A percentile compares a stretch with the other conserved stretches of the same genome.
These are phyloP conservation scores for Ceratocystiopsis minuta DNA, from an alignment of 2,329 filamentous ascomycete species.

Conservation along the genomic window DNA sequence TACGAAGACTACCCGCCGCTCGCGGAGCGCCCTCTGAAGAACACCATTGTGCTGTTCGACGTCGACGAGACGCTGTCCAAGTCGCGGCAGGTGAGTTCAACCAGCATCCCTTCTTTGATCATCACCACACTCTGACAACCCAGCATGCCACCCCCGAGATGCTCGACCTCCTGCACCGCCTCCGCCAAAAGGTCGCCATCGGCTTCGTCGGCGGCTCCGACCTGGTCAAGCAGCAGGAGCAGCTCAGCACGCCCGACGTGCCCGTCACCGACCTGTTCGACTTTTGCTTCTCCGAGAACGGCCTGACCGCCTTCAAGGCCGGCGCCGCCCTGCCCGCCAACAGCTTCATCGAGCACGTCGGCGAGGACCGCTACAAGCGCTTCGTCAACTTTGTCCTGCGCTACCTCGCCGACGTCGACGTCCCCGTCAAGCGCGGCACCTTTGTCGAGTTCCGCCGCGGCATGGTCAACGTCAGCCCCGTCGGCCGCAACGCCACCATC, in stretches of 20 bases:
- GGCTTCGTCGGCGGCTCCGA: conserved; percentile 89
- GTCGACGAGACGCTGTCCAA: conserved; percentile 85
- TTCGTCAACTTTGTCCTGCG: conserved; percentile 59
- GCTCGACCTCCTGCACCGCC: conserved; percentile 56
- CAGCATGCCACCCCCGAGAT: conserved; percentile 63
- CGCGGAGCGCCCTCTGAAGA: conserved; percentile 68
- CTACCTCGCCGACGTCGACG: conserved; percentile 69
- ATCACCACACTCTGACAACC: background rate
- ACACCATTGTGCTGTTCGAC: conserved; percentile 91
- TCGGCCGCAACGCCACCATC: conserved; percentile 70
- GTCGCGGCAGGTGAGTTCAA: conserved; percentile 47
- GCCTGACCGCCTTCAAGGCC: conserved; percentile 74
- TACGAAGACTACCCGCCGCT: conserved; percentile 46
- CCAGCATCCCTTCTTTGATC: background rate
- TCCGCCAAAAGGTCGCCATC: conserved; percentile 77
- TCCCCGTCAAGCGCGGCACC: conserved; percentile 68
- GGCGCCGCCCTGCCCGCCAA: conserved; percentile 58
- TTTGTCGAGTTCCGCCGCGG: conserved; percentile 82
- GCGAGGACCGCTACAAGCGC: conserved; percentile 66
- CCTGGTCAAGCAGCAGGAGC: conserved; percentile 87
- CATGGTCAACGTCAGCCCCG: conserved; percentile 73
- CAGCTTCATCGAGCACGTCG: conserved; percentile 83
- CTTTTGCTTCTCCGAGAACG: conserved; percentile 96
- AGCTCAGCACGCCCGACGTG: conserved; percentile 51
- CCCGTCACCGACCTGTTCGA: conserved; percentile 81